phyloP scores from a whole-genome alignment of 2,329 filamentous ascomycete genomes.

The Celoporthe dispersa region DNA sequence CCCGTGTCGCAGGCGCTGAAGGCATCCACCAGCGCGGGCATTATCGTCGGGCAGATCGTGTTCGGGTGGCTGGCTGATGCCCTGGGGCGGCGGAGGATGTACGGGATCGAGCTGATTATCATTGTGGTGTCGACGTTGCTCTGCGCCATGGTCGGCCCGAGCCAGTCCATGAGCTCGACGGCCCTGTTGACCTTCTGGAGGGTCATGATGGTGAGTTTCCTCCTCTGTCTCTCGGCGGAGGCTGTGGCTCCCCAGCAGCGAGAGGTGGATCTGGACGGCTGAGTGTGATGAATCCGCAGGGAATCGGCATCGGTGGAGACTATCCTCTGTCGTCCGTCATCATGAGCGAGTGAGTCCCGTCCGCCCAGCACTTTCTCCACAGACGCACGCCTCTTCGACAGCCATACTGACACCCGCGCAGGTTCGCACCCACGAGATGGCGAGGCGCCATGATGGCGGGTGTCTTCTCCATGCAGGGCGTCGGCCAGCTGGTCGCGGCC shows the following conservation, averaged over 20 bases:
- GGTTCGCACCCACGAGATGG: slow-evolving; percentile 81
- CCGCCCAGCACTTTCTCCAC: neutral
- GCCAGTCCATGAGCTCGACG: slow-evolving; percentile 62
- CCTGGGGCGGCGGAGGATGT: slow-evolving; percentile 80
- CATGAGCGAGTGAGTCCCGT: slow-evolving; percentile 66
- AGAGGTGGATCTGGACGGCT: neutral
- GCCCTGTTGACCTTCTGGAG: slow-evolving; percentile 75
- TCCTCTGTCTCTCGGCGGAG: too few relatives aligned
- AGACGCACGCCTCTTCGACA: too few relatives aligned
- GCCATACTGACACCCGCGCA: slow-evolving; percentile 39
- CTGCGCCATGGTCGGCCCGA: slow-evolving; percentile 66
- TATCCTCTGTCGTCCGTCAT: slow-evolving; percentile 83
- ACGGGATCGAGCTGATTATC: slow-evolving; percentile 75
- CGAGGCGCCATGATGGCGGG: slow-evolving; percentile 82
- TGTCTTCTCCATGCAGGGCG: slow-evolving; percentile 84
- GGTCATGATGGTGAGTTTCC: slow-evolving; percentile 64
- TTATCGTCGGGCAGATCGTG: slow-evolving; percentile 75
- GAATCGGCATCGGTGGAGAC: slow-evolving; percentile 79
- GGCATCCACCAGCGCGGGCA: slow-evolving; percentile 79
- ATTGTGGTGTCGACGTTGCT: slow-evolving; percentile 73
- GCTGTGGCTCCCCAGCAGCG: neutral
- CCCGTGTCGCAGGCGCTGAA: slow-evolving; percentile 76
- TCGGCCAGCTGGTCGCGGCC: slow-evolving; percentile 76
- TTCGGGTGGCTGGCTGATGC: slow-evolving; percentile 81
- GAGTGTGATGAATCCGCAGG: slow-evolving; percentile 41